Percentiles rank a stretch among this genome's conserved stretches.
Conservation (phyloP, 2,329 filamentous ascomycete genomes). For the Aspergillus costaricaensis region DNA sequence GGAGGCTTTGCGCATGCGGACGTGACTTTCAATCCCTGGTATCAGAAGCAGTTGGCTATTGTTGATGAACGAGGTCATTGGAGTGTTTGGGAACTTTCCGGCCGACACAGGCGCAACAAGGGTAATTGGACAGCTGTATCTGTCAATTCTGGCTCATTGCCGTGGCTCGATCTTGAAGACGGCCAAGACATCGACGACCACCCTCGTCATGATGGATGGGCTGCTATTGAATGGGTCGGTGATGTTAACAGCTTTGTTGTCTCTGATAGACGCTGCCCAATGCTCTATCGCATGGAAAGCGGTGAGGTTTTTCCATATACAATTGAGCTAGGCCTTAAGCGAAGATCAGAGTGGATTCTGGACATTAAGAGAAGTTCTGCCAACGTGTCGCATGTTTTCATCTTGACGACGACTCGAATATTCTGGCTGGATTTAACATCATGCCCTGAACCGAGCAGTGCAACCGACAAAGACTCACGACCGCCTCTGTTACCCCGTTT, state of each 20-base stretch:
- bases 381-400: slow-evolving; percentile 48
- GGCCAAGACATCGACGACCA: slow-evolving; percentile 15
- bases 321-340: slow-evolving; percentile 40
- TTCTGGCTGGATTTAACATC: slow-evolving; percentile 46
- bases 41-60: slow-evolving; percentile 58
- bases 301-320: slow-evolving; percentile 27
- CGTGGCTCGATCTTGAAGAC: slow-evolving; percentile 21
- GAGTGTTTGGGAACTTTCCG: slow-evolving; percentile 52
- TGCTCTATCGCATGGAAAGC: slow-evolving; percentile 38
- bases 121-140: slow-evolving; percentile 31
- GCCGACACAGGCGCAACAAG: slow-evolving; percentile 32
- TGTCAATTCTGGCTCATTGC: slow-evolving; percentile 35
- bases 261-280: slow-evolving; percentile 51
- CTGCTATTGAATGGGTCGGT: slow-evolving; percentile 43
- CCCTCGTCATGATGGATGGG: slow-evolving; percentile 47
- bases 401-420: slow-evolving; percentile 57
- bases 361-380: slow-evolving; percentile 51
- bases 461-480: slow-evolving; percentile 19
- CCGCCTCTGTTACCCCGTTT: slow-evolving; percentile 43
- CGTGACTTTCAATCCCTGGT: slow-evolving; percentile 62
- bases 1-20: slow-evolving; percentile 54
- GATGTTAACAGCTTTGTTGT: slow-evolving; percentile 50
- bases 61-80: slow-evolving; percentile 57
- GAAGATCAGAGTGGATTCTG: slow-evolving; percentile 55
- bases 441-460: slow-evolving; percentile 26